Percentiles rank a stretch among this genome's conserved stretches.
Evolutionary conservation across 345 rosid species (phyloP).

Genomic region (Syzygium oleosum): DNA sequence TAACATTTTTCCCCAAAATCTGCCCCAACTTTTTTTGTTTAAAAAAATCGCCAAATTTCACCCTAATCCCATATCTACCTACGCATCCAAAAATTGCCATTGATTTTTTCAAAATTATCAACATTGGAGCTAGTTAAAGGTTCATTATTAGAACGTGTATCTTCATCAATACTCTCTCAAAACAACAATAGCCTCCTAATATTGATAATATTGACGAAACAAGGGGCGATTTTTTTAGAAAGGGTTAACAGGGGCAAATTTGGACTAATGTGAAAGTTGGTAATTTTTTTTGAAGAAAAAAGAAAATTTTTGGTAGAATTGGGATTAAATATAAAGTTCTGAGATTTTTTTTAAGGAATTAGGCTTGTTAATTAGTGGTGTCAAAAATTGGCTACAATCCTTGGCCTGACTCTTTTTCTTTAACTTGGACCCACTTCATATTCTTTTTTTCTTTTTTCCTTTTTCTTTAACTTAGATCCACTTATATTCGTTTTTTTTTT

Average conservation of each 20-base stretch:
- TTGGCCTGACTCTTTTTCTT: not conserved
- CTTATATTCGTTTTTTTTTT: not conserved
- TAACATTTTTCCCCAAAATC: too few relatives aligned
- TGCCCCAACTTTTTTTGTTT: not conserved
- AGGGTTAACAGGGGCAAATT: fast-evolving
- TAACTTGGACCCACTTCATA: not conserved
- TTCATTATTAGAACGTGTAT: not conserved
- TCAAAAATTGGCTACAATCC: not conserved
- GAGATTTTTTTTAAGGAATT: not conserved
- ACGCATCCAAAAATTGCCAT: fast-evolving
- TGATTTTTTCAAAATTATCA: not conserved
- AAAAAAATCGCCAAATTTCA: not conserved
- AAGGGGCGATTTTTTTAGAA: fast-evolving
- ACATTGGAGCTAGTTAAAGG: not conserved
- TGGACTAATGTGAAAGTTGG: not conserved
- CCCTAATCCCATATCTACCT: not conserved
- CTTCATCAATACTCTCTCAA: not conserved
- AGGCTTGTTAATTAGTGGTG: not conserved
- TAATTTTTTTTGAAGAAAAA: not conserved
- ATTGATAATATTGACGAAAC: not conserved
- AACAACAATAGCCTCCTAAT: not conserved
- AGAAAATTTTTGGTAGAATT: not conserved
- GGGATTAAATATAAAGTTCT: not conserved
- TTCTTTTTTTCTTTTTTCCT: not conserved
- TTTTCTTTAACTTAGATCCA: not conserved